A percentile compares a stretch with the other conserved stretches of the same genome.
phyloP scores from a whole-genome alignment of 2,329 filamentous ascomycete species.

The Pseudodiploospora longispora region DNA sequence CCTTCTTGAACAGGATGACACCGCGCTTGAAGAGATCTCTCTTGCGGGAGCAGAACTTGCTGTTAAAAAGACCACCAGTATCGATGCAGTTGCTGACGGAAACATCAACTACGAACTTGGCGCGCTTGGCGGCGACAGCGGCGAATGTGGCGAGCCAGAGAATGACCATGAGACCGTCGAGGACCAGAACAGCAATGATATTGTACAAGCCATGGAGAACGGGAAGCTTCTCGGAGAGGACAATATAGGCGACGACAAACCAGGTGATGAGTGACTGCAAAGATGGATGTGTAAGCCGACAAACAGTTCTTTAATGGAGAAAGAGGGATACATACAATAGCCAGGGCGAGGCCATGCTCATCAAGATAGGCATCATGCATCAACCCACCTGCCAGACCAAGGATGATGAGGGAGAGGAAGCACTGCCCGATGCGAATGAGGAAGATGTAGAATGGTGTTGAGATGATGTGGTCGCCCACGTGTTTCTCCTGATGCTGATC shows the following conservation, averaged over 20 bases:
- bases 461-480: constrained; percentile 23
- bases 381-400: constrained; percentile 34
- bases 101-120: constrained; percentile 25
- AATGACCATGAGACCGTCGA: constrained; percentile 36
- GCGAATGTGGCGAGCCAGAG: constrained; percentile 40
- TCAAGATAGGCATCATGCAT: constrained; percentile 33
- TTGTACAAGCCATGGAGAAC: constrained; percentile 30
- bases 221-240: constrained; percentile 32
- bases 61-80: constrained; percentile 32
- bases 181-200: constrained; percentile 33
- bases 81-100: constrained; percentile 22
- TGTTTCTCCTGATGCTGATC: constrained; percentile 11
- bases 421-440: constrained; percentile 32
- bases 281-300: constrained; percentile 5
- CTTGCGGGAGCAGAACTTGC: constrained; percentile 26
- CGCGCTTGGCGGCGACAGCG: constrained; percentile 31
- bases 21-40: constrained; percentile 17
- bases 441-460: constrained; percentile 36
- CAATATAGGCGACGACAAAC: constrained; percentile 32
- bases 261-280: constrained; percentile 37
- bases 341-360: constrained; percentile 31
- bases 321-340: constrained; percentile 25
- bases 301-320: constrained; percentile 1
- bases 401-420: constrained; percentile 32
- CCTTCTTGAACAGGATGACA: constrained; percentile 27